Conservation (phyloP, 2,329 filamentous ascomycete species). For the Plectosphaerella sp. region DNA sequence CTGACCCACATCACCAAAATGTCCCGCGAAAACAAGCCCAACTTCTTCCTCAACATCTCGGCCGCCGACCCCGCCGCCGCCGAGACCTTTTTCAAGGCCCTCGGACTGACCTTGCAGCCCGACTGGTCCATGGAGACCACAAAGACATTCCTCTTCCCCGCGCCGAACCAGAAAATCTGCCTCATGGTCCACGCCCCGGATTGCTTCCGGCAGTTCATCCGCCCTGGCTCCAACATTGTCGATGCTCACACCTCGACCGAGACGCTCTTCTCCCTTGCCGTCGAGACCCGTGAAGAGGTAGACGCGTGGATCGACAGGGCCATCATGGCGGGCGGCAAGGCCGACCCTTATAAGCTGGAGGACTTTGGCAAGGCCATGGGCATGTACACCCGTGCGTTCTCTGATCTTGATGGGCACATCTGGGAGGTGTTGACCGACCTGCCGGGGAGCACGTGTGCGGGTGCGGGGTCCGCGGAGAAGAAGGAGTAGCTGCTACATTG, state of each 20-base stretch:
- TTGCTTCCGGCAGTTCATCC: constrained; percentile 15
- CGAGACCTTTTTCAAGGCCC: constrained; percentile 9
- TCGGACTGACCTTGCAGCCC: constrained; percentile 8
- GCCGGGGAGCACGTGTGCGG: too few relatives aligned
- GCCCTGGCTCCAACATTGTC: constrained; percentile 9
- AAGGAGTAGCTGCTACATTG: neutral
- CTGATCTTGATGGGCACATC: constrained; percentile 17
- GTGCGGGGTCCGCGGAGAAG: neutral
- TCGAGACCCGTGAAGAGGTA: constrained; percentile 12
- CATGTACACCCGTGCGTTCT: constrained; percentile 16
- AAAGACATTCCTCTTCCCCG: constrained; percentile 11
- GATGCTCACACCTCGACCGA: constrained; percentile 12
- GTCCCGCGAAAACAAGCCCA: neutral
- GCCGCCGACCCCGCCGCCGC: constrained; percentile 1
- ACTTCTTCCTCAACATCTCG: constrained; percentile 7
- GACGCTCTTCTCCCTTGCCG: constrained; percentile 10
- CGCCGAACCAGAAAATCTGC: constrained; percentile 13
- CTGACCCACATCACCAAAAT: too few relatives aligned
- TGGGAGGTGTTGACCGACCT: constrained; percentile 12
- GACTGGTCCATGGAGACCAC: constrained; percentile 11
- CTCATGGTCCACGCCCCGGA: constrained; percentile 14
- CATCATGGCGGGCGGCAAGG: constrained; percentile 10
- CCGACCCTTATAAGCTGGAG: constrained; percentile 13
- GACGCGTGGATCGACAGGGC: constrained; percentile 13
- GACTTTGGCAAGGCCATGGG: constrained; percentile 10